Evolutionary conservation across 2,329 filamentous ascomycete species (phyloP).

Genomic region (Botrytis tulipae): DNA sequence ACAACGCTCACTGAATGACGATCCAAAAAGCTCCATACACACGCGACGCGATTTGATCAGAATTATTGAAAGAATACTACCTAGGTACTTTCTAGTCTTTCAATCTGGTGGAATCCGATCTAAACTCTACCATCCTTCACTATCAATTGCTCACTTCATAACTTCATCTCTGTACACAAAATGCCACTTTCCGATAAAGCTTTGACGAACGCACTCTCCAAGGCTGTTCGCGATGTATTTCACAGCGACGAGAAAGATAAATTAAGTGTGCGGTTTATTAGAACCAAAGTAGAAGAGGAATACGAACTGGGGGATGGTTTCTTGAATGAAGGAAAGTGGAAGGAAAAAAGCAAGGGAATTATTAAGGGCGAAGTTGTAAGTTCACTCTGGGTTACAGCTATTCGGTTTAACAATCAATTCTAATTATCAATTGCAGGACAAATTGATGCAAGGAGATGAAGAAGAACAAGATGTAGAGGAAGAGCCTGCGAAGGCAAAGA

Average conservation of each 20-base stretch:
- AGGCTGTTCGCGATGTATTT: slow-evolving; percentile 20
- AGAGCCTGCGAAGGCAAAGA: slow-evolving; percentile 46
- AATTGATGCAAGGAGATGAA: slow-evolving; percentile 25
- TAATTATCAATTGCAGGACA: slow-evolving; percentile 13
- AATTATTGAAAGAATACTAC: not conserved
- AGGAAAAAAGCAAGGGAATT: slow-evolving; percentile 56
- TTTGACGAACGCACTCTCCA: slow-evolving; percentile 23
- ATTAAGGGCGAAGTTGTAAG: slow-evolving; percentile 56
- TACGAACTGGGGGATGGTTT: slow-evolving; percentile 51
- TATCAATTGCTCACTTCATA: not conserved
- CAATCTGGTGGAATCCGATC: not conserved
- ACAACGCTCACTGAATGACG: not conserved
- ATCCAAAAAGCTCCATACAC: slow-evolving; percentile 9
- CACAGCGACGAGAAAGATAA: slow-evolving; percentile 37
- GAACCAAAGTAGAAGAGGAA: slow-evolving; percentile 51
- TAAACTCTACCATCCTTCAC: no score
- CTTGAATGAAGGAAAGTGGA: slow-evolving; percentile 53
- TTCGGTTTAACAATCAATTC: not conserved
- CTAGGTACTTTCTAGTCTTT: not conserved
- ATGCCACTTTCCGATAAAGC: slow-evolving; percentile 28
- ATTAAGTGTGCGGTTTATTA: slow-evolving; percentile 57
- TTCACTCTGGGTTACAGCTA: not conserved
- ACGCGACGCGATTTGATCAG: slow-evolving; percentile 19
- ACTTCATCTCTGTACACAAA: not conserved
- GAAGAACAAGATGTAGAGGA: slow-evolving; percentile 38